phyloP scores from a whole-genome alignment of 2,329 filamentous ascomycete genomes.

The Pseudomassariella vexata region DNA sequence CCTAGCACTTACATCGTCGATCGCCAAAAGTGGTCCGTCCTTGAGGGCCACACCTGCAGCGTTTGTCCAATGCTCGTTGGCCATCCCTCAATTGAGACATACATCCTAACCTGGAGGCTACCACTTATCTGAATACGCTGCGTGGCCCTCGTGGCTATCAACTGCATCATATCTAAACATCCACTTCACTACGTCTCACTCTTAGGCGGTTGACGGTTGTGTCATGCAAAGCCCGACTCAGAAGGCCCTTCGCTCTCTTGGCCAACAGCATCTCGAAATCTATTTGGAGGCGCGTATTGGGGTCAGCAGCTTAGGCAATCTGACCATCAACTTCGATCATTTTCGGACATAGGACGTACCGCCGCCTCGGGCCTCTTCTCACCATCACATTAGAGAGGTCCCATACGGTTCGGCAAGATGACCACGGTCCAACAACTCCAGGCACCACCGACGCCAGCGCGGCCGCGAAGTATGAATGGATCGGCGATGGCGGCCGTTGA shows the following conservation, averaged over 20 bases:
- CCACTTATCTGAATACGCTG: neutral
- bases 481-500: slow-evolving; percentile 12
- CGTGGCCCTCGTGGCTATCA: neutral
- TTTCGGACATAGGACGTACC: neutral
- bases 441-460: slow-evolving; percentile 44
- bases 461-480: slow-evolving; percentile 29
- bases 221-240: slow-evolving; percentile 3
- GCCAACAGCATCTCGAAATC: no score
- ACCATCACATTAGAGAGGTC: slow-evolving; percentile 2
- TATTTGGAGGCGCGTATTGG: slow-evolving; percentile 1
- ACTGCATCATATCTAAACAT: slow-evolving; percentile 1
- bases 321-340: neutral
- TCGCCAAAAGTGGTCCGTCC: no score
- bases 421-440: slow-evolving; percentile 40
- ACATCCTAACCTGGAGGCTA: slow-evolving; percentile 2
- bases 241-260: neutral
- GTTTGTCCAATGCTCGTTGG: no score
- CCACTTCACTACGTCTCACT: slow-evolving; percentile 1
- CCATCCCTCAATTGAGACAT: slow-evolving; percentile 1
- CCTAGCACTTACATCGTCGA: no score
- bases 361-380: slow-evolving; percentile 3
- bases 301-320: neutral
- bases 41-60: no score
- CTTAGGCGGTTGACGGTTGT: slow-evolving; percentile 1
- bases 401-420: slow-evolving; percentile 18